Conservation (phyloP, 2,329 filamentous ascomycete genomes). For the Pyricularia sp. region DNA sequence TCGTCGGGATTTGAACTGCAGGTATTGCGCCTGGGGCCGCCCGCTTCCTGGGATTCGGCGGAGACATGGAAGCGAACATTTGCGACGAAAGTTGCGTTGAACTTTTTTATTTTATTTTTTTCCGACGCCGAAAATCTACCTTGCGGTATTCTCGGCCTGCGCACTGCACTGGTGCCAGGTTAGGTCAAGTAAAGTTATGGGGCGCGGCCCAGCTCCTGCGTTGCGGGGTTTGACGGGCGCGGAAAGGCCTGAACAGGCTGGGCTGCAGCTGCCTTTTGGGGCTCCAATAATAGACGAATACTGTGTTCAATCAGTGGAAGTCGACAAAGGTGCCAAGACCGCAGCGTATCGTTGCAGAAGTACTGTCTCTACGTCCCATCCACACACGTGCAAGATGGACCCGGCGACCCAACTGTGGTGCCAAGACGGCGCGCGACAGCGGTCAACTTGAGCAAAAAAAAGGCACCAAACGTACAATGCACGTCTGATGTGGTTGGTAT, state of each 20-base stretch:
- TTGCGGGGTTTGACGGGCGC: not conserved
- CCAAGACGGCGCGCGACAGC: not conserved
- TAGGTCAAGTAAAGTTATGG: conserved; percentile 1
- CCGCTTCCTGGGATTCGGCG: conserved; percentile 55
- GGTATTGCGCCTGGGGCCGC: conserved; percentile 51
- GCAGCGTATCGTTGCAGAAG: not conserved
- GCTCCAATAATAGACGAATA: not conserved
- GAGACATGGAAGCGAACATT: conserved; percentile 29
- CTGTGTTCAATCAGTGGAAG: not conserved
- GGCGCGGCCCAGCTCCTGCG: not conserved
- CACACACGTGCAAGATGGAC: not conserved
- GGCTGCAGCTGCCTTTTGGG: not conserved
- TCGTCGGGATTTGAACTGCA: conserved; percentile 46
- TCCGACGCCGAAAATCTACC: not conserved
- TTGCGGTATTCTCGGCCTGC: not conserved
- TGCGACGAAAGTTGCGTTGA: not conserved
- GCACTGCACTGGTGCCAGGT: not conserved
- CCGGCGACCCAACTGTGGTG: not conserved
- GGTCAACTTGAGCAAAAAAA: not conserved
- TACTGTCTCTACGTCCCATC: not conserved
- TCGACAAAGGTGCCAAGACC: not conserved
- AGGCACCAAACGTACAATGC: not conserved
- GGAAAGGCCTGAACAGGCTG: not conserved
- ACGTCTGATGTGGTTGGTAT: not conserved
- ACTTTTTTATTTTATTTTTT: not conserved